Evolutionary conservation across 2,329 filamentous ascomycete genomes (phyloP).

Genomic region (Talaromyces atroroseus): DNA sequence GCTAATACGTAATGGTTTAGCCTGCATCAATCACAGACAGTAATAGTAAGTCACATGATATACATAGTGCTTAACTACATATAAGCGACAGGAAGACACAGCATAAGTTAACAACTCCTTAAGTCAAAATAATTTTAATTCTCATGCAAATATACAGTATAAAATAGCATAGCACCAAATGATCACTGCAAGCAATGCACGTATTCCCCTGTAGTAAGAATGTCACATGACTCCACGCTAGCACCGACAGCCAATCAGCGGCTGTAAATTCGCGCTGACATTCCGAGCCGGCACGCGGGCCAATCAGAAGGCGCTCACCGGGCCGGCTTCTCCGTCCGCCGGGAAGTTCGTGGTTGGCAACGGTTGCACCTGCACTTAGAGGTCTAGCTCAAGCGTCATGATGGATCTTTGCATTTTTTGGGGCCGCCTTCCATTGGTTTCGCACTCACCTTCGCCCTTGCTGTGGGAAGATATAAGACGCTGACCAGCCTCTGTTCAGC

Average conservation of each 20-base stretch:
- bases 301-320: slow-evolving; percentile 5
- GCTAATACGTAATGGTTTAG: neutral
- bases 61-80: neutral
- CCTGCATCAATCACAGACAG: neutral
- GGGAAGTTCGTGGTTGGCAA: slow-evolving; percentile 2
- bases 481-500: neutral
- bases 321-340: slow-evolving; percentile 4
- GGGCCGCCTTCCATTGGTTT: slow-evolving; percentile 1
- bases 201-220: too few relatives aligned
- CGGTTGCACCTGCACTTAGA: slow-evolving; percentile 32
- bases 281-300: neutral
- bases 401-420: slow-evolving; percentile 6
- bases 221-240: slow-evolving; percentile 3
- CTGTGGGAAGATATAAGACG: neutral
- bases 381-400: slow-evolving; percentile 20
- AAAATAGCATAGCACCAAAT: too few relatives aligned
- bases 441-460: neutral
- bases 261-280: neutral
- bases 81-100: too few relatives aligned
- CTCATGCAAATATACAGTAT: too few relatives aligned
- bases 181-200: too few relatives aligned
- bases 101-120: too few relatives aligned
- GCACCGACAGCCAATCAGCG: slow-evolving; percentile 1
- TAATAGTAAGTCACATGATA: neutral
- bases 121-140: too few relatives aligned